These are phyloP conservation scores for Chlorociboria aeruginascens DNA, from an alignment of 495 filamentous ascomycete species.

Conservation along the genomic window DNA sequence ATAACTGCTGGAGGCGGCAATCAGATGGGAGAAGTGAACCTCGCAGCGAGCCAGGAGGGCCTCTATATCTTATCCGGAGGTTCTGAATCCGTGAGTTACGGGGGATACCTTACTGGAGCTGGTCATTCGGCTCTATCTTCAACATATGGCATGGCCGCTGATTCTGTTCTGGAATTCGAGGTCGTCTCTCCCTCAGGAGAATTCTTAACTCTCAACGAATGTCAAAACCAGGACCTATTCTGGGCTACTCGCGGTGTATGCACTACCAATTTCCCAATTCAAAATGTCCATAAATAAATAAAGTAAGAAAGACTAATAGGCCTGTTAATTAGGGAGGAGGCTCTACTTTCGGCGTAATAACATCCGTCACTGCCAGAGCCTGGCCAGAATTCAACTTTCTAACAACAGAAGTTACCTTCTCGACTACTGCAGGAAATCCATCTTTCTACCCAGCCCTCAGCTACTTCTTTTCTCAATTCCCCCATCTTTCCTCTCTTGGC, in stretches of 20 bases:
- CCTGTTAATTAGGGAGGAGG: slow-evolving; percentile 36
- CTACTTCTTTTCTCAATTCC: slow-evolving; percentile 26
- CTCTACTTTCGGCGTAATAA: slow-evolving; percentile 51
- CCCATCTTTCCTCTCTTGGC: slow-evolving; percentile 24
- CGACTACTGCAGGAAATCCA: not conserved
- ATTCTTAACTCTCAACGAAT: slow-evolving; percentile 39
- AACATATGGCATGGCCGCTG: slow-evolving; percentile 46
- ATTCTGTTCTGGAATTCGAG: slow-evolving; percentile 48
- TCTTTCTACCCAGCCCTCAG: slow-evolving; percentile 22
- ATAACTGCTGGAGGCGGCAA: slow-evolving; percentile 27
- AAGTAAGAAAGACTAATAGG: not conserved
- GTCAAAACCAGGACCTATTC: slow-evolving; percentile 47
- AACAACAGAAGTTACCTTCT: slow-evolving; percentile 6
- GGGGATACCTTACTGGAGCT: slow-evolving; percentile 46
- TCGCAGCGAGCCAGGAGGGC: not conserved
- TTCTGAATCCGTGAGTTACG: slow-evolving; percentile 13
- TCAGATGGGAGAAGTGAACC: slow-evolving; percentile 19
- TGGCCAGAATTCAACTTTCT: slow-evolving; percentile 7
- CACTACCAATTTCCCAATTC: not conserved
- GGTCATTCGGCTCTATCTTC: slow-evolving; percentile 44
- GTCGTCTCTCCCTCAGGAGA: slow-evolving; percentile 43
- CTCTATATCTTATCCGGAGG: not conserved
- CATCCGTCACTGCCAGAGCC: slow-evolving; percentile 35
- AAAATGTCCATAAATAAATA: not conserved
- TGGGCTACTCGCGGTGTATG: slow-evolving; percentile 51